phyloP scores from a whole-genome alignment of 2,329 filamentous ascomycete genomes.

The Sporothrix variecibatus region DNA sequence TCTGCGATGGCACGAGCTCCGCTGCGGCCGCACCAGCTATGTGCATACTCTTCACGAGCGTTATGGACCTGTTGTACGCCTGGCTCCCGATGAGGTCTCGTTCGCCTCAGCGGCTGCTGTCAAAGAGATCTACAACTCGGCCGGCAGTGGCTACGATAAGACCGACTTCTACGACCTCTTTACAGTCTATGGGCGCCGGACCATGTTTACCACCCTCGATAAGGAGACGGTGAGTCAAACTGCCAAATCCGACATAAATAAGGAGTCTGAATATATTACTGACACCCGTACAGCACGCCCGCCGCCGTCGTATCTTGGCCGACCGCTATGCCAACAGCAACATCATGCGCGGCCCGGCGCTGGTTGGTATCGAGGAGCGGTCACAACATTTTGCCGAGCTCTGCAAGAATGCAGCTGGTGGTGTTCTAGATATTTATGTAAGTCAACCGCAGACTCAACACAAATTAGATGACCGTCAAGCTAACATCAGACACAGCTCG shows the following conservation, averaged over 20 bases:
- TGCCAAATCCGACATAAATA: too few species aligned
- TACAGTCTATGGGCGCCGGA: conserved; percentile 57
- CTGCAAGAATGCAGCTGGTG: conserved; percentile 49
- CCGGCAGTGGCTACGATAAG: conserved; percentile 66
- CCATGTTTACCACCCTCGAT: conserved; percentile 61
- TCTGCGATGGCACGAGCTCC: conserved; percentile 60
- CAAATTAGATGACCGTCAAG: background rate
- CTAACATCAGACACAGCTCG: background rate
- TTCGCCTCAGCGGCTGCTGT: conserved; percentile 58
- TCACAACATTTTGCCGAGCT: conserved; percentile 57
- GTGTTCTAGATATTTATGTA: conserved; percentile 64
- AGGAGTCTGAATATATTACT: too few species aligned
- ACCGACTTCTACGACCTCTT: conserved; percentile 66
- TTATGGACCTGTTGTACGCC: conserved; percentile 60
- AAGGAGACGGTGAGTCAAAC: conserved; percentile 51
- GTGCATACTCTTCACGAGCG: conserved; percentile 56
- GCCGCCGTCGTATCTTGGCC: conserved; percentile 63
- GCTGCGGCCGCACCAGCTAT: conserved; percentile 54
- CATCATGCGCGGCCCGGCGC: conserved; percentile 56
- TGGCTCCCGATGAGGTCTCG: conserved; percentile 60
- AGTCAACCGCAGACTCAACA: conserved; percentile 30
- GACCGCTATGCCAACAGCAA: conserved; percentile 71
- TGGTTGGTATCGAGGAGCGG: conserved; percentile 60
- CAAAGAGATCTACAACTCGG: conserved; percentile 64
- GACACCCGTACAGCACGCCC: conserved; percentile 65